A percentile compares a stretch with the other conserved stretches of the same genome.
These are phyloP conservation scores for Ceratopteris richardii DNA, from an alignment of 75 land plant genomes.

Conservation along the genomic window DNA sequence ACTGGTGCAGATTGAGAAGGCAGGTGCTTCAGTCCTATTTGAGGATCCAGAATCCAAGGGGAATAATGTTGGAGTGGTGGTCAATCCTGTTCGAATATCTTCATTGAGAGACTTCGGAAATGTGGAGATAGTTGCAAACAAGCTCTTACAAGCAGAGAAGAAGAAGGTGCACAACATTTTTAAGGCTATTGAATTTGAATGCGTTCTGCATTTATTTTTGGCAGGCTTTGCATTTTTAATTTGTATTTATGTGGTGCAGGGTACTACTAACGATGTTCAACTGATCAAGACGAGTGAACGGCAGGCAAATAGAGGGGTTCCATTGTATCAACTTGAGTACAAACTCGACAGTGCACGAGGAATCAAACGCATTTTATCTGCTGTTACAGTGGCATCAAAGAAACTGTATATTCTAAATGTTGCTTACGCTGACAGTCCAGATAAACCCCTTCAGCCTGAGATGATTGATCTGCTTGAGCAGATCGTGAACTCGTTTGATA, in stretches of 20 bases:
- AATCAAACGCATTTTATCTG: slow-evolving; percentile 75
- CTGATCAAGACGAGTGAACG: slow-evolving; percentile 52
- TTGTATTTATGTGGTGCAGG: slow-evolving; percentile 25
- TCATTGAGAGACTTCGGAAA: slow-evolving; percentile 69
- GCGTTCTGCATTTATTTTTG: not conserved
- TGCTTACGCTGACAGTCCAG: slow-evolving; percentile 53
- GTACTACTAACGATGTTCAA: slow-evolving; percentile 67
- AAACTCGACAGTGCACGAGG: slow-evolving; percentile 78
- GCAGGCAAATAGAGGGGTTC: slow-evolving; percentile 37
- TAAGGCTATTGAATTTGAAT: not conserved
- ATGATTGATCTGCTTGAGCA: slow-evolving; percentile 36
- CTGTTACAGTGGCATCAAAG: slow-evolving; percentile 69
- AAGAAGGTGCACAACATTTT: slow-evolving; percentile 46
- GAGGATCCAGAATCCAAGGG: slow-evolving; percentile 52
- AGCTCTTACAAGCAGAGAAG: slow-evolving; percentile 82
- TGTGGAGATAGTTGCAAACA: slow-evolving; percentile 76
- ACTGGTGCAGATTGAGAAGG: slow-evolving; percentile 70
- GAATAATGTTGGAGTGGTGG: slow-evolving; percentile 87
- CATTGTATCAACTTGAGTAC: slow-evolving; percentile 87
- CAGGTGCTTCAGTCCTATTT: slow-evolving; percentile 85
- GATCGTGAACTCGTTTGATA: slow-evolving; percentile 65
- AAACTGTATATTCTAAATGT: slow-evolving; percentile 88
- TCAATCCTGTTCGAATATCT: slow-evolving; percentile 66
- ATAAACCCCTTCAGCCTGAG: slow-evolving; percentile 37
- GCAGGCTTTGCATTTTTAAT: not conserved